Evolutionary conservation across 139 green algal genomes (phyloP).

Genomic region (Astrephomene gubernaculifera): DNA sequence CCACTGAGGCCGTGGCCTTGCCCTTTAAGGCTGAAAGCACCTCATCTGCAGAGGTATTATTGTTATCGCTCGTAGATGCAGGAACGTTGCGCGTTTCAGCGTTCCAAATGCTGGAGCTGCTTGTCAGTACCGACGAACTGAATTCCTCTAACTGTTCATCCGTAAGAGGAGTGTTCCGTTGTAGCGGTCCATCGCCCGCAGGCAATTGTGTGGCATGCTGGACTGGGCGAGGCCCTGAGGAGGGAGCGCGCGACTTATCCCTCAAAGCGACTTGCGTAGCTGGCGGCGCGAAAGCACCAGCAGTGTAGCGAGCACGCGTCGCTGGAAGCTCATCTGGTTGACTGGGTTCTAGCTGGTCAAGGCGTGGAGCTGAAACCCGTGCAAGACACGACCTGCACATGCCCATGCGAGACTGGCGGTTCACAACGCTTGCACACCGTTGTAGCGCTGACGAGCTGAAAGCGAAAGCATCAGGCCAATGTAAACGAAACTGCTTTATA

Average conservation of each 20-base stretch:
- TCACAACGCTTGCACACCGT: background rate
- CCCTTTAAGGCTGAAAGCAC: background rate
- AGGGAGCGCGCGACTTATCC: background rate
- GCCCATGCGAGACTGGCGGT: background rate
- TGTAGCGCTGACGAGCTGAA: no score
- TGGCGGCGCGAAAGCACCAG: slow-evolving; percentile 12
- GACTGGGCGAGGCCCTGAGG: background rate
- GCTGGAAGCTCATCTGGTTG: background rate
- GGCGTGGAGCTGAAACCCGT: background rate
- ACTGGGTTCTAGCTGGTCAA: slow-evolving; percentile 14
- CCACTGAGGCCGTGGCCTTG: background rate
- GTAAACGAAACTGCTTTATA: no score
- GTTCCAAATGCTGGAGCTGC: slow-evolving; percentile 20
- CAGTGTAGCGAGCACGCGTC: slow-evolving; percentile 13
- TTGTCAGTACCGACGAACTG: background rate
- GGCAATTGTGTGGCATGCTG: background rate
- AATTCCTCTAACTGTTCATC: slow-evolving; percentile 17
- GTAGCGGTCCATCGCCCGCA: background rate
- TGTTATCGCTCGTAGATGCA: slow-evolving; percentile 8
- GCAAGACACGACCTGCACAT: slow-evolving; percentile 11
- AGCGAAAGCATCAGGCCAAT: no score
- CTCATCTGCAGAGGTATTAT: background rate
- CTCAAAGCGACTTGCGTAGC: background rate
- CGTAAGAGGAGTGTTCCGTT: slow-evolving; percentile 3
- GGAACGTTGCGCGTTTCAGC: background rate